phyloP scores from a whole-genome alignment of 345 rosid genomes.

The Physaria fendleri region DNA sequence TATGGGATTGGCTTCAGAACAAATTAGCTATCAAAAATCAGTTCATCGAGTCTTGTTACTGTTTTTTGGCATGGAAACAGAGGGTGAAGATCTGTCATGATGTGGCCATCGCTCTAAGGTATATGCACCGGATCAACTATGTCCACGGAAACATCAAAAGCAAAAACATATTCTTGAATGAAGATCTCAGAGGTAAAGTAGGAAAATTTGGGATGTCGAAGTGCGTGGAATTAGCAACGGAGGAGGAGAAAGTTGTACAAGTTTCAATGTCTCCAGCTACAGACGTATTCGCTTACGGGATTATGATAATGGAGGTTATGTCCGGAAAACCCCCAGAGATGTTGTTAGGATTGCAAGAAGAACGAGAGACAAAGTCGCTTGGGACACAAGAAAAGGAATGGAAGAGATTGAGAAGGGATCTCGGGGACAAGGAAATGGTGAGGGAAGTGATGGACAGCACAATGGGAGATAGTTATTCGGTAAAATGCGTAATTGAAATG shows the following conservation, averaged over 20 bases:
- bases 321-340: conserved; percentile 56
- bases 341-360: conserved; percentile 30
- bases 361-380: background rate
- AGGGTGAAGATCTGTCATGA: conserved; percentile 82
- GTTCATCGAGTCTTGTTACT: conserved; percentile 81
- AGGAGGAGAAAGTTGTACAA: conserved; percentile 42
- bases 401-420: conserved; percentile 32
- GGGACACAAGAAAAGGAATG: conserved; percentile 20
- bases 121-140: conserved; percentile 76
- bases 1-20: conserved; percentile 89
- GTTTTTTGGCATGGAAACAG: conserved; percentile 85
- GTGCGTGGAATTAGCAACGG: conserved; percentile 25
- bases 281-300: conserved; percentile 69
- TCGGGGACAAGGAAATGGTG: conserved; percentile 41
- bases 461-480: conserved; percentile 63
- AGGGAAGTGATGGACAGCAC: conserved; percentile 72
- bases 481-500: conserved; percentile 53
- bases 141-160: conserved; percentile 65
- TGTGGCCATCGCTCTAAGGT: conserved; percentile 77
- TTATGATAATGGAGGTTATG: conserved; percentile 61
- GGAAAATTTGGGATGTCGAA: conserved; percentile 74
- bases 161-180: conserved; percentile 73
- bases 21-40: conserved; percentile 91
- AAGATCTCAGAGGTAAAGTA: conserved; percentile 77
- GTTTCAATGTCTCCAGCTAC: conserved; percentile 44